These are phyloP conservation scores for Fusarium foetens DNA, from an alignment of 2,329 filamentous ascomycete species.

Conservation along the genomic window DNA sequence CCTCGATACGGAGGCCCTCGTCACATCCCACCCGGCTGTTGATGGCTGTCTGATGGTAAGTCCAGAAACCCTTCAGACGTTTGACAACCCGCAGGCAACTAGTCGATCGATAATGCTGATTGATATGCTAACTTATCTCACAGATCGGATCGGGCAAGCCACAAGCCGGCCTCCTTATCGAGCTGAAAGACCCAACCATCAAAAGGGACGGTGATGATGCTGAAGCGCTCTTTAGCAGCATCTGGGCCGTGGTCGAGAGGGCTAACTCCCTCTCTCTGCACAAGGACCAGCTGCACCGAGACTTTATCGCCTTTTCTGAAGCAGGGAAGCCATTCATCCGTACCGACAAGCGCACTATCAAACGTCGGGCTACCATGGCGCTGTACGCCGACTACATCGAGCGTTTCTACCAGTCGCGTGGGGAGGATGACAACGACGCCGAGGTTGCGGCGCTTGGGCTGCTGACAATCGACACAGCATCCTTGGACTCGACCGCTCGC, in stretches of 20 bases:
- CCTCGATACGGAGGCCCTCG: conserved; percentile 43
- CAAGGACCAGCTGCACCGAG: conserved; percentile 55
- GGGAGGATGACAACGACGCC: neutral
- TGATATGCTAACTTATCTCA: neutral
- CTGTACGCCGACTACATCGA: conserved; percentile 60
- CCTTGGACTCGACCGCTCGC: neutral
- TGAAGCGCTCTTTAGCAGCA: conserved; percentile 49
- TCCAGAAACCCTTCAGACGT: accelerated
- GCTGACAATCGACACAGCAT: neutral
- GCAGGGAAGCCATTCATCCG: conserved; percentile 55
- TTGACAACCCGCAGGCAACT: neutral
- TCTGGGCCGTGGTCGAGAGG: conserved; percentile 57
- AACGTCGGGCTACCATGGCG: conserved; percentile 52
- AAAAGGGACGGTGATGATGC: conserved; percentile 28
- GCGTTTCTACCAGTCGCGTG: conserved; percentile 50
- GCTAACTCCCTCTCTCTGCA: conserved; percentile 54
- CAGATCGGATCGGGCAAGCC: conserved; percentile 36
- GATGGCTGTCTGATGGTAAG: conserved; percentile 40
- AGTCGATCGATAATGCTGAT: accelerated
- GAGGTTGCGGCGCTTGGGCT: neutral
- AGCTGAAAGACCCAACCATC: conserved; percentile 37
- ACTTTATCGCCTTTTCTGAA: conserved; percentile 54
- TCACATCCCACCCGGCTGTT: conserved; percentile 42
- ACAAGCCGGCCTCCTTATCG: conserved; percentile 44
- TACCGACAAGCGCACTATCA: conserved; percentile 59